Percentiles rank a stretch among this genome's conserved stretches.
Evolutionary conservation across 768 basidiomycete genomes (phyloP).

Genomic region (Termitomyces sp.): DNA sequence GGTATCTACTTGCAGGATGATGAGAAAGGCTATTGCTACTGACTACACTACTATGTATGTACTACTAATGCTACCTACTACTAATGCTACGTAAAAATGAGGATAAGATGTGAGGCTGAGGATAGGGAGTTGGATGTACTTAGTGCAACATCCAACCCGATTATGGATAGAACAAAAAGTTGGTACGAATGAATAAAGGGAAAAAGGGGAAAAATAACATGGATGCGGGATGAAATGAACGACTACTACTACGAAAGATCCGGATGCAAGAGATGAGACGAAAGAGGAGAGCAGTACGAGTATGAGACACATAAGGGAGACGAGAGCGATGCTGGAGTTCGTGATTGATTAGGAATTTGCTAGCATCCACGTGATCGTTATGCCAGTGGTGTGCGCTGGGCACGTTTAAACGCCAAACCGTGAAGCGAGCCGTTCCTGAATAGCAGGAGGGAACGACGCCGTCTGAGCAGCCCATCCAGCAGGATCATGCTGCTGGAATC

Average conservation of each 20-base stretch:
- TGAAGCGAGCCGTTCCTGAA: constrained; percentile 81
- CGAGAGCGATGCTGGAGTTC: neutral
- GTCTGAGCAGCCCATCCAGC: constrained; percentile 85
- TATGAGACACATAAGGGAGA: constrained; percentile 15
- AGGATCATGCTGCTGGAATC: constrained; percentile 87
- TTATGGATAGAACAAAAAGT: constrained; percentile 15
- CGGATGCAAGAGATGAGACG: constrained; percentile 44
- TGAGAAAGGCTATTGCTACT: constrained; percentile 40
- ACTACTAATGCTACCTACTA: constrained; percentile 43
- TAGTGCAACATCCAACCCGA: neutral
- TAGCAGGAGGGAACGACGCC: constrained; percentile 78
- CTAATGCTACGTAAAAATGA: constrained; percentile 51
- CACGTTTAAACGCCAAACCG: constrained; percentile 77
- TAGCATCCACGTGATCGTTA: neutral
- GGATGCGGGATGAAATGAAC: constrained; percentile 12
- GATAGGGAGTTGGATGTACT: constrained; percentile 3
- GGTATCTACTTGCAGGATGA: constrained; percentile 53
- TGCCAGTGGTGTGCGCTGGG: neutral
- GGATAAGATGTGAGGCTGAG: constrained; percentile 28
- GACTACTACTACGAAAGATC: constrained; percentile 42
- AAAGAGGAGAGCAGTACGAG: constrained; percentile 15
- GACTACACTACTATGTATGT: constrained; percentile 30
- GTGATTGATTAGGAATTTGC: neutral
- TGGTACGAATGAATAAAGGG: constrained; percentile 7
- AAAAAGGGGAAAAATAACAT: constrained; percentile 2